Evolutionary conservation across 768 basidiomycete species (phyloP).

Genomic region (Tylopilus plumbeoviolaceoides): DNA sequence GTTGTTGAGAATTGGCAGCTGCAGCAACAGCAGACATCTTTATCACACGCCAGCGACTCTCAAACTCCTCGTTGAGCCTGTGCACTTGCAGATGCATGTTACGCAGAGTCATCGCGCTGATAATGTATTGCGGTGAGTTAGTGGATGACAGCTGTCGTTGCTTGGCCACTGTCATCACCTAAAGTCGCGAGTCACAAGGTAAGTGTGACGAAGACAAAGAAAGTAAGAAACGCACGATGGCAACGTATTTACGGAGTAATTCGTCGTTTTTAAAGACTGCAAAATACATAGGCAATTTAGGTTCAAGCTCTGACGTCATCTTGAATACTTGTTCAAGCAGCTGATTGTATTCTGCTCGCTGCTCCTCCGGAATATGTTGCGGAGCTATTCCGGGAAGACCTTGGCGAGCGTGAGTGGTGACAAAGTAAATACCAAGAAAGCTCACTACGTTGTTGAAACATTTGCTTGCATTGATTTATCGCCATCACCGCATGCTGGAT

Average conservation of each 20-base stretch:
- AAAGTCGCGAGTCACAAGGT: conserved; percentile 5
- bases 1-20: conserved; percentile 5
- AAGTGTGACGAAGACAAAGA: conserved; percentile 10
- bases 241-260: conserved; percentile 43
- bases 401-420: conserved; percentile 19
- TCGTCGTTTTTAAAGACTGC: conserved; percentile 47
- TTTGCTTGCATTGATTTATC: conserved; percentile 32
- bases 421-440: conserved; percentile 9
- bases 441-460: conserved; percentile 32
- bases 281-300: conserved; percentile 44
- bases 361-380: conserved; percentile 47
- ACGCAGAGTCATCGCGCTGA: conserved; percentile 37
- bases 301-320: conserved; percentile 45
- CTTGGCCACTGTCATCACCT: conserved; percentile 44
- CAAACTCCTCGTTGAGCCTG: conserved; percentile 40
- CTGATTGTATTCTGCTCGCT: conserved; percentile 48
- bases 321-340: conserved; percentile 48
- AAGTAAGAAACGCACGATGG: conserved; percentile 44
- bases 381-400: conserved; percentile 33
- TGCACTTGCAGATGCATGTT: conserved; percentile 42
- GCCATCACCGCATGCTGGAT: conserved; percentile 26
- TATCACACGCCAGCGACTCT: conserved; percentile 25
- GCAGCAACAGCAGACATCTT: conserved; percentile 12
- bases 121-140: conserved; percentile 30
- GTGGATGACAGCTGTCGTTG: conserved; percentile 25